These are phyloP conservation scores for Yamadazyma insecticola DNA, from an alignment of 805 yeast species.

Conservation along the genomic window DNA sequence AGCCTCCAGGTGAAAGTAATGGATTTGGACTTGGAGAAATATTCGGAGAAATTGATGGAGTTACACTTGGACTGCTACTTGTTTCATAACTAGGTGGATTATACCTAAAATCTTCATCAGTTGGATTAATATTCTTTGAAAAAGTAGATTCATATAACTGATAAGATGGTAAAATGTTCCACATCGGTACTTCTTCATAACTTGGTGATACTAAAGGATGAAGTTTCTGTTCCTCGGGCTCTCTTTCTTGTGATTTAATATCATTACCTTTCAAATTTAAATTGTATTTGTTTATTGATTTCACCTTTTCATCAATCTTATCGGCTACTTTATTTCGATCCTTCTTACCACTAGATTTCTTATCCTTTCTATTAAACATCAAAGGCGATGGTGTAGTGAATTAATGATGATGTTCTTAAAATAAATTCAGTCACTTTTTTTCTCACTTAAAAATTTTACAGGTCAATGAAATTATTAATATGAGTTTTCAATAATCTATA, in stretches of 20 bases:
- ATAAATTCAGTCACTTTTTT: too few species aligned
- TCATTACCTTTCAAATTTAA: conserved; percentile 2
- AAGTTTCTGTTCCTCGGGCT: neutral
- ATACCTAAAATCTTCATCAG: conserved; percentile 21
- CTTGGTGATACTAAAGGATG: conserved; percentile 11
- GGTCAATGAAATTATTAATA: too few species aligned
- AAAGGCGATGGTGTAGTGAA: too few species aligned
- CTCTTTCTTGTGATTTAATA: neutral
- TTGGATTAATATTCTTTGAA: conserved; percentile 31
- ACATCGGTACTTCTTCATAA: conserved; percentile 25
- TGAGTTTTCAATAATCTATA: too few species aligned
- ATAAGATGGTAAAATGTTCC: conserved; percentile 39
- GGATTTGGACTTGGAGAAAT: neutral
- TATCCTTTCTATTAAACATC: too few species aligned
- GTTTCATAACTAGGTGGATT: conserved; percentile 30
- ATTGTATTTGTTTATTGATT: conserved; percentile 1
- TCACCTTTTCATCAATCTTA: neutral
- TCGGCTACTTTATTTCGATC: too few species aligned
- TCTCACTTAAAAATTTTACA: too few species aligned
- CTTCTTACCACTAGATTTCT: too few species aligned
- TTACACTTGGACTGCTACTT: conserved; percentile 1
- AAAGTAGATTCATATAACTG: conserved; percentile 36
- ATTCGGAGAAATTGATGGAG: too few species aligned
- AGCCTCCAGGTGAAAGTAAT: neutral
- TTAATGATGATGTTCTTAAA: too few species aligned